These are phyloP conservation scores for Berkeleyomyces basicola DNA, from an alignment of 2,329 filamentous ascomycete genomes.

Conservation along the genomic window DNA sequence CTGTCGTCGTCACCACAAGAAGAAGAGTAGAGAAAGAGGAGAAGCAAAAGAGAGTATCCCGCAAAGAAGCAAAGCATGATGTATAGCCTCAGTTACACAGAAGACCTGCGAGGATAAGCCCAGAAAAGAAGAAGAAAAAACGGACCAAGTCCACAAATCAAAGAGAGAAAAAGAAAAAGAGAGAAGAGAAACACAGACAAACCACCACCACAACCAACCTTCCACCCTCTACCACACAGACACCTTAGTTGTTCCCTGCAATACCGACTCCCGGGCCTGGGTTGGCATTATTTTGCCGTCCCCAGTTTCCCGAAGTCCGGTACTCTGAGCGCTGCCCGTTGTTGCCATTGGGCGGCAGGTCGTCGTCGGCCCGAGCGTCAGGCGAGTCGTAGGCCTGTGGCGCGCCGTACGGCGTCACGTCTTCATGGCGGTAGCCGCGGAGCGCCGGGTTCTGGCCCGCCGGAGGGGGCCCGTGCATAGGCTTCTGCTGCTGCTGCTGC, in stretches of 20 bases:
- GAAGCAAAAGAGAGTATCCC: constrained; percentile 6
- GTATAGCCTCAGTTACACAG: background rate
- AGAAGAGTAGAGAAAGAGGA: constrained; percentile 14
- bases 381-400: constrained; percentile 26
- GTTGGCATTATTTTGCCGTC: constrained; percentile 21
- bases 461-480: background rate
- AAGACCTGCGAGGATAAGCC: background rate
- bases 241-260: constrained; percentile 25
- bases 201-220: constrained; percentile 1
- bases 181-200: constrained; percentile 14
- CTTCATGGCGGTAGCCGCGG: constrained; percentile 10
- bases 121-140: constrained; percentile 6
- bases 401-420: constrained; percentile 3
- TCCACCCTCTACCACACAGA: constrained; percentile 9
- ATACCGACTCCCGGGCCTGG: constrained; percentile 30
- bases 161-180: background rate
- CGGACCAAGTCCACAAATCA: background rate
- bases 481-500: constrained; percentile 6
- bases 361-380: constrained; percentile 29
- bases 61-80: background rate
- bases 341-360: constrained; percentile 25
- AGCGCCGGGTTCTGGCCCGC: background rate
- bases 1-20: background rate
- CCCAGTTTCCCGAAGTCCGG: constrained; percentile 38
- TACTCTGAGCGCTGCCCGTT: constrained; percentile 24